Conservation (phyloP, 2,329 filamentous ascomycete genomes). For the Trichoderma breve region DNA sequence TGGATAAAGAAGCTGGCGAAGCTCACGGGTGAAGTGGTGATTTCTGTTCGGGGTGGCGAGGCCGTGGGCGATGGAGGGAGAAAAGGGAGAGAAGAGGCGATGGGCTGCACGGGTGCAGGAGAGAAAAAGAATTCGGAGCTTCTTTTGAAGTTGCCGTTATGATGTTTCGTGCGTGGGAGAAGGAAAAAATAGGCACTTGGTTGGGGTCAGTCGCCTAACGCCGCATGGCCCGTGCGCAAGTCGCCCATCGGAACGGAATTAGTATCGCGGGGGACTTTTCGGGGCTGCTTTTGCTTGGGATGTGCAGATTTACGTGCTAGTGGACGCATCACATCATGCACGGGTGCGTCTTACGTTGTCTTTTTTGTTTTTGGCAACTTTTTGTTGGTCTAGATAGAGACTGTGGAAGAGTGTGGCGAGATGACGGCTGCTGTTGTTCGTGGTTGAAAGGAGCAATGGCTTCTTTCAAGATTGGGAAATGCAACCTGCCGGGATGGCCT, state of each 20-base stretch:
- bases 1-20: constrained; percentile 2
- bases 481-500: background rate
- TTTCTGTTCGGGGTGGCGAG: background rate
- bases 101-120: constrained; percentile 2
- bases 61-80: constrained; percentile 10
- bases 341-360: background rate
- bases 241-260: constrained; percentile 19
- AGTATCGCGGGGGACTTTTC: constrained; percentile 17
- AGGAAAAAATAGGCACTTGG: constrained; percentile 19
- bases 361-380: background rate
- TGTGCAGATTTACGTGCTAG: background rate
- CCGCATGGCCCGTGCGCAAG: constrained; percentile 17
- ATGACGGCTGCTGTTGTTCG: background rate
- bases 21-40: constrained; percentile 7
- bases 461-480: background rate
- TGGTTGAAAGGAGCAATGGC: background rate
- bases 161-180: constrained; percentile 19
- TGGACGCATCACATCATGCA: constrained; percentile 1
- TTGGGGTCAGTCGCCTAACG: constrained; percentile 22
- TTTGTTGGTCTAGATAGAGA: background rate
- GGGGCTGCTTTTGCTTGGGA: background rate
- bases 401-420: background rate
- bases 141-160: constrained; percentile 20
- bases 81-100: constrained; percentile 20
- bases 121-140: constrained; percentile 17